phyloP scores from a whole-genome alignment of 148 eudicot genomes.

The Arbutus unedo region DNA sequence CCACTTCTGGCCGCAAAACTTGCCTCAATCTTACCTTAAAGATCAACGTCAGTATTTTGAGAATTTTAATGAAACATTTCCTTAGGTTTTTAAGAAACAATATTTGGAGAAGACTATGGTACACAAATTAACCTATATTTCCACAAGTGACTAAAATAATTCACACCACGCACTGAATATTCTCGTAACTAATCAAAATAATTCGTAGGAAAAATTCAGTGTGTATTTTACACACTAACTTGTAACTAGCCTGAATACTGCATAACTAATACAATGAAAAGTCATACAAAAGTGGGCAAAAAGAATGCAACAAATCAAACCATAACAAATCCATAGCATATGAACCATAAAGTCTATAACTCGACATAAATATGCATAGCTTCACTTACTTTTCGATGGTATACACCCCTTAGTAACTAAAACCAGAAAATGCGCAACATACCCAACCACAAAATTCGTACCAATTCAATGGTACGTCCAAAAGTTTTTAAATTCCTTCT shows the following conservation, averaged over 20 bases:
- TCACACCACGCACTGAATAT: not conserved
- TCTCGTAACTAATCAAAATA: not conserved
- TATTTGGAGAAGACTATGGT: not conserved
- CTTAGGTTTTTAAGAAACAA: not conserved
- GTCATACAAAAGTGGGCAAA: not conserved
- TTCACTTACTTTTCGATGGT: not conserved
- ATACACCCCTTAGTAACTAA: not conserved
- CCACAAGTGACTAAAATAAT: not conserved
- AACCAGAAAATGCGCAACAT: not conserved
- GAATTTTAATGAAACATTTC: not conserved
- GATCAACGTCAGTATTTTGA: not conserved
- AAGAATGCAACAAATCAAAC: not conserved
- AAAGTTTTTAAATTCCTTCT: not conserved
- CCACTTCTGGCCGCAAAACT: slow-evolving; percentile 1
- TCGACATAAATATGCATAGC: not conserved
- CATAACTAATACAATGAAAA: not conserved
- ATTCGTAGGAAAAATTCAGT: not conserved
- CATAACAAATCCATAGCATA: not conserved
- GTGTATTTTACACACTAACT: not conserved
- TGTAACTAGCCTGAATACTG: not conserved
- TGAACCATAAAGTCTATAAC: not conserved
- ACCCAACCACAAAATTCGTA: not conserved
- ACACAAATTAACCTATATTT: not conserved
- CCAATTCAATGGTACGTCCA: not conserved
- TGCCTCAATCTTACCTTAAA: not conserved